phyloP scores from a whole-genome alignment of 169 alveolate genomes.

The Plasmodium ovale region DNA sequence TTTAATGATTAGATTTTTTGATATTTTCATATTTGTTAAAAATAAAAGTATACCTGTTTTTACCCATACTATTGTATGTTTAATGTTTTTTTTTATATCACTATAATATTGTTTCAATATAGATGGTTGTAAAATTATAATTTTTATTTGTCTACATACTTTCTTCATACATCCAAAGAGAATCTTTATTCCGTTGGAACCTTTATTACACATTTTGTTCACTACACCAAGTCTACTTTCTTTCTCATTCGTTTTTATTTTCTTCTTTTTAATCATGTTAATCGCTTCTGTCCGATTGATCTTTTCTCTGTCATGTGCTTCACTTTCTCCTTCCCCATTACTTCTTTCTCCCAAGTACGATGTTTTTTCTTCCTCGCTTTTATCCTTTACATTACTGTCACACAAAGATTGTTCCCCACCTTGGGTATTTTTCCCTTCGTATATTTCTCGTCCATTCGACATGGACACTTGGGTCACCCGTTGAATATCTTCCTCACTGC shows the following conservation, averaged over 20 bases:
- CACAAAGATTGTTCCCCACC: too few relatives aligned
- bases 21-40: conserved; percentile 84
- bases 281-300: too few relatives aligned
- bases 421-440: too few relatives aligned
- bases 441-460: too few relatives aligned
- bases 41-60: conserved; percentile 85
- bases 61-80: conserved; percentile 86
- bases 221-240: conserved; percentile 23
- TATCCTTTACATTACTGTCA: too few relatives aligned
- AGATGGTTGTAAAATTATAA: conserved; percentile 45
- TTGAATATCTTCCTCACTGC: too few relatives aligned
- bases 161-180: conserved; percentile 3
- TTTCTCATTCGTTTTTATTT: conserved; percentile 11
- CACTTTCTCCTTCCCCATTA: not conserved
- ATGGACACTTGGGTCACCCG: too few relatives aligned
- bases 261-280: conserved; percentile 39
- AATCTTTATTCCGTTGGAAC: conserved; percentile 7
- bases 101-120: conserved; percentile 15
- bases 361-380: too few relatives aligned
- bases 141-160: conserved; percentile 6
- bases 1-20: conserved; percentile 83
- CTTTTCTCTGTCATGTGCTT: too few relatives aligned
- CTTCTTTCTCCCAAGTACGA: too few relatives aligned
- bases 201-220: conserved; percentile 5
- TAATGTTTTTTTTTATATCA: conserved; percentile 27